These are phyloP conservation scores for Anisogramma anomala DNA, from an alignment of 2,329 filamentous ascomycete genomes.

Conservation along the genomic window DNA sequence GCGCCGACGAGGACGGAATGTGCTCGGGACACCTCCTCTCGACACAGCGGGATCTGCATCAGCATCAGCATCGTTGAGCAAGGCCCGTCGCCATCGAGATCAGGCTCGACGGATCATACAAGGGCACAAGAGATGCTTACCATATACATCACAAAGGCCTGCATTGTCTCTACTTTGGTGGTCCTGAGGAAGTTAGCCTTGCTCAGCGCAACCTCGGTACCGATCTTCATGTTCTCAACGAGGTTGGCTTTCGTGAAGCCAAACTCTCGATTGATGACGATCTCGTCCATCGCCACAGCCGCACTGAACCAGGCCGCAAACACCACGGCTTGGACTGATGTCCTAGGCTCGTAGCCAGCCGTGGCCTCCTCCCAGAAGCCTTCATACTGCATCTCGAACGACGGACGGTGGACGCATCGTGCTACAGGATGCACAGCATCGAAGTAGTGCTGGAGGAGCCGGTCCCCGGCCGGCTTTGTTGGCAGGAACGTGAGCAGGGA, in stretches of 20 bases:
- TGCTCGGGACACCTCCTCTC: conserved; percentile 58
- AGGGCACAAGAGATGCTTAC: too few species aligned
- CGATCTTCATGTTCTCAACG: conserved; percentile 51
- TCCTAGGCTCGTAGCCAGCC: conserved; percentile 47
- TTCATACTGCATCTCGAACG: conserved; percentile 53
- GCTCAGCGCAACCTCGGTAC: conserved; percentile 54
- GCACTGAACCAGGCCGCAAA: conserved; percentile 61
- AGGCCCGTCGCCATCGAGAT: neutral
- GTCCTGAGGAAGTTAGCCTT: conserved; percentile 62
- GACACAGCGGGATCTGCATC: conserved; percentile 54
- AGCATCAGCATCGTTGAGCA: conserved; percentile 17
- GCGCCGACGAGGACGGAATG: conserved; percentile 63
- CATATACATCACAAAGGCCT: conserved; percentile 67
- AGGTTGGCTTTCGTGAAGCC: conserved; percentile 43
- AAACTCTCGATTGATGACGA: conserved; percentile 38
- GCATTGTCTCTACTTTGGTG: conserved; percentile 60
- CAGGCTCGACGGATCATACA: too few species aligned
- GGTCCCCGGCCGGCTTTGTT: conserved; percentile 43
- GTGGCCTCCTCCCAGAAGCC: conserved; percentile 53
- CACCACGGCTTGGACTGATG: conserved; percentile 55
- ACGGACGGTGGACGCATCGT: conserved; percentile 54
- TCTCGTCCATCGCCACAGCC: conserved; percentile 52
- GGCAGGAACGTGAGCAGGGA: conserved; percentile 52
- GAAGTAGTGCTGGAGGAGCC: conserved; percentile 56
- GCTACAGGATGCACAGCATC: conserved; percentile 56